Evolutionary conservation across 202 grass and related monocot species (phyloP).

Genomic region (Zizania palustris): DNA sequence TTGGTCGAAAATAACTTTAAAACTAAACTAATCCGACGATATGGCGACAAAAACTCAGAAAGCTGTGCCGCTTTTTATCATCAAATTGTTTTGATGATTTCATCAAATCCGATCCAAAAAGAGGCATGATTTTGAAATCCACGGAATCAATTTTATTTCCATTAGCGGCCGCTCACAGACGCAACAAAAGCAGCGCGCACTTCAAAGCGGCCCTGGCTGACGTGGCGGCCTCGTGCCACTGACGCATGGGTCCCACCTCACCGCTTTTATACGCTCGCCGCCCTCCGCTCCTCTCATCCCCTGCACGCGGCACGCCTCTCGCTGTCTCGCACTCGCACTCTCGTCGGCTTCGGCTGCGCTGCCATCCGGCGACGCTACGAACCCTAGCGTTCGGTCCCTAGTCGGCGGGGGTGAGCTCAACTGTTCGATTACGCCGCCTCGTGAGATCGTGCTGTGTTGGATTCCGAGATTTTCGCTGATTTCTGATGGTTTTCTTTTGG

Average conservation of each 20-base stretch:
- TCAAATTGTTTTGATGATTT: no score
- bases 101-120: no score
- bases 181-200: constrained; percentile 27
- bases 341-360: background rate
- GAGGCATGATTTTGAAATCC: no score
- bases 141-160: no score
- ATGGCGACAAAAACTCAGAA: no score
- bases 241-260: constrained; percentile 27
- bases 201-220: constrained; percentile 35
- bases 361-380: background rate
- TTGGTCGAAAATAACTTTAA: no score
- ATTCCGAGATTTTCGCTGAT: constrained; percentile 1
- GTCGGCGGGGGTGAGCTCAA: background rate
- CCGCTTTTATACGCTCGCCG: constrained; percentile 41
- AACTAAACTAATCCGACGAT: no score
- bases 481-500: background rate
- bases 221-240: background rate
- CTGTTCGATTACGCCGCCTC: background rate
- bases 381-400: background rate
- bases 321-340: background rate
- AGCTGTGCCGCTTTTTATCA: no score
- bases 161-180: no score
- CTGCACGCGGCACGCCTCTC: background rate
- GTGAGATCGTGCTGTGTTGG: no score
- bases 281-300: background rate